phyloP scores from a whole-genome alignment of 208 protist species.

The Strigomonas galati region DNA sequence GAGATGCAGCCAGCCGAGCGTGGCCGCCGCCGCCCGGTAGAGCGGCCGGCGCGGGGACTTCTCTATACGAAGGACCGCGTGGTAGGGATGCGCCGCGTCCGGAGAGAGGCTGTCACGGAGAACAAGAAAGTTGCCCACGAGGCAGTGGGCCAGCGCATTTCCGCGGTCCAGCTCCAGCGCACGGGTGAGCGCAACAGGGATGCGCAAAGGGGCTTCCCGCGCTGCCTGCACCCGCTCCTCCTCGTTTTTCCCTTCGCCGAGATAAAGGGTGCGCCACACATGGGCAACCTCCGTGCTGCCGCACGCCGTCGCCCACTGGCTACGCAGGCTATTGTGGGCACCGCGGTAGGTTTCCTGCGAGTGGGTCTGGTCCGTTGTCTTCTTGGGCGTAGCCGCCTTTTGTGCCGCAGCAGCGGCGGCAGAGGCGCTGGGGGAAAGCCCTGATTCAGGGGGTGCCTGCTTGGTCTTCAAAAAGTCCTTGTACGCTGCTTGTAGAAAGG shows the following conservation, averaged over 20 bases:
- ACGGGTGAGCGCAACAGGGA: neutral
- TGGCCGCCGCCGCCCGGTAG: constrained; percentile 24
- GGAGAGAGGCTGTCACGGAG: constrained; percentile 6
- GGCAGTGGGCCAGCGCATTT: constrained; percentile 22
- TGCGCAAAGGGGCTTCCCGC: neutral
- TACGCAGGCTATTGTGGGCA: neutral
- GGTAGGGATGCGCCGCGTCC: constrained; percentile 24
- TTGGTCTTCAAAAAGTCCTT: neutral
- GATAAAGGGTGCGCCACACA: neutral
- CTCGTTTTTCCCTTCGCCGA: neutral
- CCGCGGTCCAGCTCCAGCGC: constrained; percentile 20
- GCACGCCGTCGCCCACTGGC: constrained; percentile 6
- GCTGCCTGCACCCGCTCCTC: neutral
- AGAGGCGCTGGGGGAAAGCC: neutral
- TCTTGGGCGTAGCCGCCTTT: neutral
- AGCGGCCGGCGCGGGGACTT: constrained; percentile 13
- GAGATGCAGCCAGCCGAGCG: constrained; percentile 37
- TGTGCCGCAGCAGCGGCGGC: neutral
- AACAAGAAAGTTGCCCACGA: constrained; percentile 17
- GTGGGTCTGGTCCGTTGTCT: too few relatives aligned
- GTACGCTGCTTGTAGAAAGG: neutral
- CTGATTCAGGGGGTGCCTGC: neutral
- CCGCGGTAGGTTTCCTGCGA: neutral
- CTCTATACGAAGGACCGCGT: constrained; percentile 18
- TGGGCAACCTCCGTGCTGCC: neutral